Percentiles rank a stretch among this genome's conserved stretches.
phyloP scores from a whole-genome alignment of 2,329 filamentous ascomycete genomes.

The Cytospora piceae region DNA sequence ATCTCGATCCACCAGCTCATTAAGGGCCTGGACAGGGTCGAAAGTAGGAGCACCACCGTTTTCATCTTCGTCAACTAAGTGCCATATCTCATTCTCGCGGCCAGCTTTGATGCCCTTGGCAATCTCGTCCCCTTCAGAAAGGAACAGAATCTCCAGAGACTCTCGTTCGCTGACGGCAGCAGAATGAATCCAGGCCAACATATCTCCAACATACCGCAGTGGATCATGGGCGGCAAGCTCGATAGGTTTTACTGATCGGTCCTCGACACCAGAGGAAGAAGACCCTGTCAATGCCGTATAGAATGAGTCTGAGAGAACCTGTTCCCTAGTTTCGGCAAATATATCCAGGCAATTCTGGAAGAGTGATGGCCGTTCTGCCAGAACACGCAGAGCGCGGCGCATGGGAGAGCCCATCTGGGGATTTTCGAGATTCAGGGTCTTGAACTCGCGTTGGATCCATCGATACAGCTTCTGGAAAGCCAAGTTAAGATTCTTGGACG shows the following conservation, averaged over 20 bases:
- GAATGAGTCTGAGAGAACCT: slow-evolving; percentile 86
- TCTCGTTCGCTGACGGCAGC: slow-evolving; percentile 92
- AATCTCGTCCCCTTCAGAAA: slow-evolving; percentile 87
- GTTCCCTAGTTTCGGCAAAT: slow-evolving; percentile 88
- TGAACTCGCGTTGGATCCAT: slow-evolving; percentile 94
- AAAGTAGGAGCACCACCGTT: slow-evolving; percentile 60
- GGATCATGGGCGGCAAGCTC: slow-evolving; percentile 92
- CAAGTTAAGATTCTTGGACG: slow-evolving; percentile 80
- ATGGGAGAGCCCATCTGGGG: slow-evolving; percentile 88
- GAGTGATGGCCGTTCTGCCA: slow-evolving; percentile 85
- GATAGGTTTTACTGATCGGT: slow-evolving; percentile 79
- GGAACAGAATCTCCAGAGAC: slow-evolving; percentile 87
- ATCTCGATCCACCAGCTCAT: slow-evolving; percentile 84
- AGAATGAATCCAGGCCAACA: slow-evolving; percentile 96
- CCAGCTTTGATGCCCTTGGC: slow-evolving; percentile 80
- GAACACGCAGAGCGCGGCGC: slow-evolving; percentile 78
- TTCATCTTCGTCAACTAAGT: slow-evolving; percentile 62
- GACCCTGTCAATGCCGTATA: slow-evolving; percentile 83
- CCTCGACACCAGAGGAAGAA: slow-evolving; percentile 58
- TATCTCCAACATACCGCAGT: slow-evolving; percentile 90
- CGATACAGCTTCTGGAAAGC: slow-evolving; percentile 95
- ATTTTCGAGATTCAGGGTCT: slow-evolving; percentile 88
- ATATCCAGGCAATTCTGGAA: slow-evolving; percentile 94
- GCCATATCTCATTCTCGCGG: slow-evolving; percentile 83
- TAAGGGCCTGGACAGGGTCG: slow-evolving; percentile 79